These are phyloP conservation scores for Cylindricascospora bacillispora DNA, from an alignment of 1,139 yeast genomes.

Conservation along the genomic window DNA sequence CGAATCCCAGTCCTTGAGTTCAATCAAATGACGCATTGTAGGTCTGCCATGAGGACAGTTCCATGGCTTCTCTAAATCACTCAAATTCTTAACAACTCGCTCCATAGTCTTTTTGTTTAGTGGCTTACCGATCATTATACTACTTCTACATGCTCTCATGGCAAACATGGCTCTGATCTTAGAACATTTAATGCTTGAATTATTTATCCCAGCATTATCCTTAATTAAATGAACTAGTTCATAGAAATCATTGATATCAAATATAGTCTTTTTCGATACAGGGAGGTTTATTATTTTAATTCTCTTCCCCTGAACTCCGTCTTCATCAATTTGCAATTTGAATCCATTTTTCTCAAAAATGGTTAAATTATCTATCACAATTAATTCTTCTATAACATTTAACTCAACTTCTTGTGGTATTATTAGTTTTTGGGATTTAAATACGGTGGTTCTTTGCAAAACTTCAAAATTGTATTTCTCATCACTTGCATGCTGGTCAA, in stretches of 20 bases:
- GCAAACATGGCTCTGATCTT: slow-evolving; percentile 79
- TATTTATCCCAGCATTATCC: slow-evolving; percentile 29
- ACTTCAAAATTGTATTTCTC: slow-evolving; percentile 84
- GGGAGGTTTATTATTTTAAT: slow-evolving; percentile 56
- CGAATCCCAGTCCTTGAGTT: slow-evolving; percentile 37
- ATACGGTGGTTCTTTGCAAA: slow-evolving; percentile 39
- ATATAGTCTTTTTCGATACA: slow-evolving; percentile 52
- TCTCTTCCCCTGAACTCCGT: slow-evolving; percentile 42
- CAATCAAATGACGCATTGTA: slow-evolving; percentile 80
- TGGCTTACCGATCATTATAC: slow-evolving; percentile 86
- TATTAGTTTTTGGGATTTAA: slow-evolving; percentile 61
- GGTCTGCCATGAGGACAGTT: slow-evolving; percentile 99
- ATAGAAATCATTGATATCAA: slow-evolving; percentile 55
- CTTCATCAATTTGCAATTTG: slow-evolving; percentile 35
- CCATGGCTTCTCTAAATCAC: slow-evolving; percentile 85
- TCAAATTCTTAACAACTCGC: slow-evolving; percentile 51
- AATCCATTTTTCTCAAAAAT: slow-evolving; percentile 71
- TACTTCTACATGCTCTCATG: slow-evolving; percentile 85
- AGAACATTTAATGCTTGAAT: slow-evolving; percentile 45
- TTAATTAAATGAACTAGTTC: slow-evolving; percentile 59
- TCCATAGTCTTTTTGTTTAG: slow-evolving; percentile 49
- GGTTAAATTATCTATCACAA: slow-evolving; percentile 44
- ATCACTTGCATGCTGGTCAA: slow-evolving; percentile 97
- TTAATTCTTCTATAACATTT: slow-evolving; percentile 65
- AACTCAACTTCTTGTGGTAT: slow-evolving; percentile 51